Evolutionary conservation across 148 eudicot genomes (phyloP).

Genomic region (Fallopia convolvulus): DNA sequence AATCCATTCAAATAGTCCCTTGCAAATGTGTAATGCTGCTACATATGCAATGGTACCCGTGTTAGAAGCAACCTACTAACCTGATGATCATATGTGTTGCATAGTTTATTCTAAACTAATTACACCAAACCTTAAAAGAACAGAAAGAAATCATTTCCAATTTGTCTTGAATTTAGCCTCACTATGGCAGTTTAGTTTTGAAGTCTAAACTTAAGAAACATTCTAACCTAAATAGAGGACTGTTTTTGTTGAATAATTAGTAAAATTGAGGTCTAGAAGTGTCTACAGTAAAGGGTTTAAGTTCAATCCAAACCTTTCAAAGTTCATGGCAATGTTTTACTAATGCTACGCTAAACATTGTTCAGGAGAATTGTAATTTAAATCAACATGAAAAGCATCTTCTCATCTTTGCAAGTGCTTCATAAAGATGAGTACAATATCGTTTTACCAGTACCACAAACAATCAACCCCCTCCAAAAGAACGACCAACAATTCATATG

Average conservation of each 20-base stretch:
- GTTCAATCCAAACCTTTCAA: background rate
- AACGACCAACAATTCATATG: too few relatives aligned
- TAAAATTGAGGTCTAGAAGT: background rate
- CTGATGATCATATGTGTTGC: background rate
- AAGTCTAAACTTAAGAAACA: background rate
- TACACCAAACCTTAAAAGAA: background rate
- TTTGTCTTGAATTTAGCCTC: background rate
- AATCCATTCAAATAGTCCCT: constrained; percentile 17
- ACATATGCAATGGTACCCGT: background rate
- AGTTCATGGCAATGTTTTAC: background rate
- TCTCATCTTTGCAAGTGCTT: background rate
- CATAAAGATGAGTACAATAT: background rate
- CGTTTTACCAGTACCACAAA: background rate
- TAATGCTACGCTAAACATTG: background rate
- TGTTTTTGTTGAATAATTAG: background rate
- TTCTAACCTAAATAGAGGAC: background rate
- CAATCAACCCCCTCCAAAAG: background rate
- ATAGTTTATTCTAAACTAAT: background rate
- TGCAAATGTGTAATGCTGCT: background rate
- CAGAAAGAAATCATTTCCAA: background rate
- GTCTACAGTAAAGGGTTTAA: background rate
- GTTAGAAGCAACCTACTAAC: background rate
- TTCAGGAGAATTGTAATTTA: background rate
- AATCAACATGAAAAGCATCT: background rate
- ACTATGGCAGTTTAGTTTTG: background rate